A percentile compares a stretch with the other conserved stretches of the same genome.
phyloP scores from a whole-genome alignment of 495 filamentous ascomycete species.

The Hypomontagnella submonticulosa region DNA sequence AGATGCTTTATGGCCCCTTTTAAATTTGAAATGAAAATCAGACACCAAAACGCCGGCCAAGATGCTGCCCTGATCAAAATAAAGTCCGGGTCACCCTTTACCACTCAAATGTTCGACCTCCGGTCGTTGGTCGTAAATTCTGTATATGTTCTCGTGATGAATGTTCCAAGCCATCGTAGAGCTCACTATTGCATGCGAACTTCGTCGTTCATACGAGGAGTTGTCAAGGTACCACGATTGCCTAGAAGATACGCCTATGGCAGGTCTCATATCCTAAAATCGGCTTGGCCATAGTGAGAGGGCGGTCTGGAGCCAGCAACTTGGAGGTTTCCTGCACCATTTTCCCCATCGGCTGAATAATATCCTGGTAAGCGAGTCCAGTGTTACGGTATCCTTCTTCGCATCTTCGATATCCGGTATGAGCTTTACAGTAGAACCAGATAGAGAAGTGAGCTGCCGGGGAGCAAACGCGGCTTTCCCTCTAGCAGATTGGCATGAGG shows the following conservation, averaged over 20 bases:
- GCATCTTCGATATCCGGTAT: no score
- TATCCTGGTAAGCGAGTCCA: no score
- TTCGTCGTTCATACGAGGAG: neutral
- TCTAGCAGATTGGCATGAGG: no score
- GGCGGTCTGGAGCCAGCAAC: neutral
- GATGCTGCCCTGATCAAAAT: constrained; percentile 26
- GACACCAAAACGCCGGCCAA: constrained; percentile 38
- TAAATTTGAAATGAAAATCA: constrained; percentile 19
- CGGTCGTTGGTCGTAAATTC: constrained; percentile 6
- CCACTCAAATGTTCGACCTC: constrained; percentile 6
- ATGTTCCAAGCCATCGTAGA: constrained; percentile 2
- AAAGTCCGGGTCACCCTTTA: constrained; percentile 1
- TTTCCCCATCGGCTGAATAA: no score
- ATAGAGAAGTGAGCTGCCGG: no score
- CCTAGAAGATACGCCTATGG: neutral
- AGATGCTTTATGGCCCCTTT: constrained; percentile 32
- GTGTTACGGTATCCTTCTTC: no score
- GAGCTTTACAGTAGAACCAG: no score
- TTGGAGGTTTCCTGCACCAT: no score
- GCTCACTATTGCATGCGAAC: neutral
- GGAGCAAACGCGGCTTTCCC: no score
- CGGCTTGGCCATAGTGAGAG: neutral
- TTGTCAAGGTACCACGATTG: neutral
- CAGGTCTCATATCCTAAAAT: neutral
- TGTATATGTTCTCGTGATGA: constrained; percentile 10